These are phyloP conservation scores for Pinus tabuliformis DNA, from an alignment of 75 land plant species.

Conservation along the genomic window DNA sequence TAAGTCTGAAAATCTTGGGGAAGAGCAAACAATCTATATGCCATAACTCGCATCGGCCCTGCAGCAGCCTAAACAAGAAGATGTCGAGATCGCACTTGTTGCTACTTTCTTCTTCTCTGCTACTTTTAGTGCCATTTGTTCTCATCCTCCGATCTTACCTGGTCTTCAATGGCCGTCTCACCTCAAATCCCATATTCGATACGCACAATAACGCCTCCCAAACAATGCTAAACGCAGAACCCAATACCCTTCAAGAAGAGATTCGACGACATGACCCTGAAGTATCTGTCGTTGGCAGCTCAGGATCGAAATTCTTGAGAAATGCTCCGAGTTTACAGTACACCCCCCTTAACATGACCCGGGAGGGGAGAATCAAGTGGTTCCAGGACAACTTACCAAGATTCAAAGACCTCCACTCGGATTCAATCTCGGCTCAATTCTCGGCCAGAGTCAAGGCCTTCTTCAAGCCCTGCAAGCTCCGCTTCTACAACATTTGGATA, in stretches of 20 bases:
- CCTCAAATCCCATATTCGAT: background rate
- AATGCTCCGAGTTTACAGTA: background rate
- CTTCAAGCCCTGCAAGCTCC: conserved; percentile 33
- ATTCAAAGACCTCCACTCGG: conserved; percentile 23
- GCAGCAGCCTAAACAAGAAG: background rate
- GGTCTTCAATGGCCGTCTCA: background rate
- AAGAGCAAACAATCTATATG: too few species aligned
- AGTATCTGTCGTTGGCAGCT: background rate
- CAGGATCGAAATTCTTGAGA: background rate
- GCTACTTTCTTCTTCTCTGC: background rate
- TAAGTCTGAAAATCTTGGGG: too few species aligned
- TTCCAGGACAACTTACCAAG: conserved; percentile 6
- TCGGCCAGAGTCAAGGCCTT: conserved; percentile 25
- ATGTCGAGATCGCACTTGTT: background rate
- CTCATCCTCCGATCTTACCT: background rate
- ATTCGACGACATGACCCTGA: background rate
- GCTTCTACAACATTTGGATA: conserved; percentile 71
- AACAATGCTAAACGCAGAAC: background rate
- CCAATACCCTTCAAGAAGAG: background rate
- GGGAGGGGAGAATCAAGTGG: conserved; percentile 17
- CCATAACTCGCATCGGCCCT: too few species aligned
- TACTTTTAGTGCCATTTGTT: background rate
- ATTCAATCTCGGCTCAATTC: conserved; percentile 15
- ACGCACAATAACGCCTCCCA: background rate
- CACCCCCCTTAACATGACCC: conserved; percentile 8